Percentiles rank a stretch among this genome's conserved stretches.
Conservation (phyloP, 2,329 filamentous ascomycete species). For the Diaporthe sp. region DNA sequence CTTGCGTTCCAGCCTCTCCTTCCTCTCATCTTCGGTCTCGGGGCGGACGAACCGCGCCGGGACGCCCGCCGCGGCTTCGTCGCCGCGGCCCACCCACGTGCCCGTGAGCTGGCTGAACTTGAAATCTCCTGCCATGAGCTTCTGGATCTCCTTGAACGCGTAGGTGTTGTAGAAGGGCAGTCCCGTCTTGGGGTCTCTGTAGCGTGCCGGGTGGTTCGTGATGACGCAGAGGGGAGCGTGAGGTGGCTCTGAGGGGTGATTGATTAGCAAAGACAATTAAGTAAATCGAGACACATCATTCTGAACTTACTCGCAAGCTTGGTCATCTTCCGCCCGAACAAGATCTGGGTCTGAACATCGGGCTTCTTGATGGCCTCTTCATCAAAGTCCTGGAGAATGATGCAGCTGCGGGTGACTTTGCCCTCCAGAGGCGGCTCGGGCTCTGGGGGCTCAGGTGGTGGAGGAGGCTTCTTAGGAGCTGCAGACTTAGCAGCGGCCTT, state of each 20-base stretch:
- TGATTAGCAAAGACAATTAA: neutral
- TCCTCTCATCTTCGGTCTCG: constrained; percentile 40
- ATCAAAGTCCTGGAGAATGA: constrained; percentile 73
- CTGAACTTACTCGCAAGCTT: constrained; percentile 66
- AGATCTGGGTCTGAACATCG: constrained; percentile 69
- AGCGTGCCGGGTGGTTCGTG: constrained; percentile 84
- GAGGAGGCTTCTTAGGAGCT: constrained; percentile 42
- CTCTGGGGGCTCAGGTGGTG: constrained; percentile 48
- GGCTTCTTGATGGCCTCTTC: constrained; percentile 69
- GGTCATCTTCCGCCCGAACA: constrained; percentile 72
- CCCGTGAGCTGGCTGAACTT: constrained; percentile 86
- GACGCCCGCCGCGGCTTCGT: constrained; percentile 78
- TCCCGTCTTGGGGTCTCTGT: constrained; percentile 87
- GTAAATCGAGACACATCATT: neutral
- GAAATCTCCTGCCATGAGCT: constrained; percentile 80
- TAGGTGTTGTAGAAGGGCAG: constrained; percentile 84
- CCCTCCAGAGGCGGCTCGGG: constrained; percentile 55
- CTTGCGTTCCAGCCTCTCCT: constrained; percentile 42
- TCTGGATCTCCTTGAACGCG: constrained; percentile 86
- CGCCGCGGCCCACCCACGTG: constrained; percentile 81
- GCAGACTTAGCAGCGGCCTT: constrained; percentile 37
- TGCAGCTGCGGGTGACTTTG: constrained; percentile 70
- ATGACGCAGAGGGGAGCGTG: constrained; percentile 79
- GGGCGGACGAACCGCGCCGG: constrained; percentile 77
- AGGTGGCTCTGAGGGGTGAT: constrained; percentile 59